Evolutionary conservation across 768 basidiomycete species (phyloP).

Genomic region (Suillus variegatus): DNA sequence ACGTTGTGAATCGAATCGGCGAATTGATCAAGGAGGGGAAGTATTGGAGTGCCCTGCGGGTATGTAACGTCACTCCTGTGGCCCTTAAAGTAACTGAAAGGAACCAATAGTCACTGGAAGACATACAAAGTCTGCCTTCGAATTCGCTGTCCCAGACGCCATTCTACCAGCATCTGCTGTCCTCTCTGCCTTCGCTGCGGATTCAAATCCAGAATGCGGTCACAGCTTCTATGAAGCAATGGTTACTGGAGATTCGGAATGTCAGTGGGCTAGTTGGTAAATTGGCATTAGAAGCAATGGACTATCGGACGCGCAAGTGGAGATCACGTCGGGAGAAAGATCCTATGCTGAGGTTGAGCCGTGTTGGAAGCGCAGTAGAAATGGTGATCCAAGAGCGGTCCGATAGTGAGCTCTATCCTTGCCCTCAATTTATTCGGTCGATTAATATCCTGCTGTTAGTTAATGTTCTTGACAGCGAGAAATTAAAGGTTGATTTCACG

Average conservation of each 20-base stretch:
- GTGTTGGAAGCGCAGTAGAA: slow-evolving; percentile 91
- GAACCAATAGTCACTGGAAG: slow-evolving; percentile 80
- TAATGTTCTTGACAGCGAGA: slow-evolving; percentile 90
- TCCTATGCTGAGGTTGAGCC: slow-evolving; percentile 68
- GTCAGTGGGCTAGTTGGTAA: slow-evolving; percentile 83
- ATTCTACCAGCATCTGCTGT: slow-evolving; percentile 88
- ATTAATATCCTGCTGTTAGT: slow-evolving; percentile 45
- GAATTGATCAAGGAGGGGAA: slow-evolving; percentile 92
- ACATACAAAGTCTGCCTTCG: slow-evolving; percentile 88
- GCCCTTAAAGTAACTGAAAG: slow-evolving; percentile 79
- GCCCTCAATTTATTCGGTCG: background rate
- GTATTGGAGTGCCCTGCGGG: slow-evolving; percentile 96
- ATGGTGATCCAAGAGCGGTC: slow-evolving; percentile 90
- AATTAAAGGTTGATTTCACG: slow-evolving; percentile 87
- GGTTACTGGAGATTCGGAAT: slow-evolving; percentile 94
- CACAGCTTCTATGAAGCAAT: slow-evolving; percentile 93
- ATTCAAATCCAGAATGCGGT: slow-evolving; percentile 91
- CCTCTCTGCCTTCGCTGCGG: slow-evolving; percentile 88
- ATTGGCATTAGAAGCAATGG: slow-evolving; percentile 90
- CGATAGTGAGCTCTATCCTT: slow-evolving; percentile 66
- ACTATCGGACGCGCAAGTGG: slow-evolving; percentile 80
- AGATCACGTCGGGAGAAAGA: slow-evolving; percentile 82
- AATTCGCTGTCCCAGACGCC: slow-evolving; percentile 90
- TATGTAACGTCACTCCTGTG: slow-evolving; percentile 85
- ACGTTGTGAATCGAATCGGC: slow-evolving; percentile 89